Evolutionary conservation across 2,329 filamentous ascomycete species (phyloP).

Genomic region (Alternaria atra): DNA sequence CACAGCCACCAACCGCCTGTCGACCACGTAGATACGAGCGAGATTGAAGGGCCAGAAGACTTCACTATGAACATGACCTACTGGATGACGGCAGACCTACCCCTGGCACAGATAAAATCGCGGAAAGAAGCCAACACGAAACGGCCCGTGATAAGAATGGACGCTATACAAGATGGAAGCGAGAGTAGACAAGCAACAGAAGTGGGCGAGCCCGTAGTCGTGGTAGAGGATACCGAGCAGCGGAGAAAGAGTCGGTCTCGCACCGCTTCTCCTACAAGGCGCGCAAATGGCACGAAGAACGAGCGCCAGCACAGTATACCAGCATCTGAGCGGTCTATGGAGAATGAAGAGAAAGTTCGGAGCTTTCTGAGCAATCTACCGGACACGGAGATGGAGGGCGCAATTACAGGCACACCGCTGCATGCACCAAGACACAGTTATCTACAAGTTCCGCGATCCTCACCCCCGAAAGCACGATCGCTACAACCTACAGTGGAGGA

Average conservation of each 20-base stretch:
- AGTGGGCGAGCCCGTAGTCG: conserved; percentile 30
- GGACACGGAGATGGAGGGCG: conserved; percentile 45
- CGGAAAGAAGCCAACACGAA: conserved; percentile 40
- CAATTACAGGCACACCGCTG: conserved; percentile 37
- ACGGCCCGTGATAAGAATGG: conserved; percentile 26
- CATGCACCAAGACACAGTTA: conserved; percentile 35
- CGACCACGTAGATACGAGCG: conserved; percentile 51
- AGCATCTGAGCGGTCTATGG: conserved; percentile 45
- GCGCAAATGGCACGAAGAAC: conserved; percentile 34
- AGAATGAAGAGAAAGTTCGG: conserved; percentile 50
- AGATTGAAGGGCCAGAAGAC: conserved; percentile 54
- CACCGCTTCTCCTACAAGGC: conserved; percentile 34
- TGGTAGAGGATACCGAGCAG: conserved; percentile 25
- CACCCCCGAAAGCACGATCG: conserved; percentile 41
- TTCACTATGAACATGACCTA: conserved; percentile 56
- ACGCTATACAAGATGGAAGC: conserved; percentile 23
- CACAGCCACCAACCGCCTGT: conserved; percentile 39
- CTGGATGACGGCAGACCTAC: conserved; percentile 52
- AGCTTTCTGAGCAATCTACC: conserved; percentile 51
- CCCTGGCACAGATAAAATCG: conserved; percentile 41
- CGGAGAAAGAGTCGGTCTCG: conserved; percentile 7
- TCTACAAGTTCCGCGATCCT: conserved; percentile 39
- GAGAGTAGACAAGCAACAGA: conserved; percentile 25
- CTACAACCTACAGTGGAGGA: conserved; percentile 50
- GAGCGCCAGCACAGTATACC: conserved; percentile 32